Evolutionary conservation across 192 early-diverging fungal species (phyloP).

Genomic region (Backusella australiensis): DNA sequence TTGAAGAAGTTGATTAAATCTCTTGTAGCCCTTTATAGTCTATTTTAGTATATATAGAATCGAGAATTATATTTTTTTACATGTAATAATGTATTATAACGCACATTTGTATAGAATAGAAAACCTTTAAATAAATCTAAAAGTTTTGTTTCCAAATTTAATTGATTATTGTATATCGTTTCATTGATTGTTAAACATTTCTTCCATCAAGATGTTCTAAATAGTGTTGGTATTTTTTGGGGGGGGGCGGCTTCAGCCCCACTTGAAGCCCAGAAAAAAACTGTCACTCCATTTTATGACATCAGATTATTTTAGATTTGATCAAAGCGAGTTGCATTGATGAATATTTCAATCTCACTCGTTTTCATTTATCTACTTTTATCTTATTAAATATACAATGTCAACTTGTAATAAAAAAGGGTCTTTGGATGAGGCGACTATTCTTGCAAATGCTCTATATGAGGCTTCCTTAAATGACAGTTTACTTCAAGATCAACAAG

Average conservation of each 20-base stretch:
- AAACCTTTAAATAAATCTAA: background rate
- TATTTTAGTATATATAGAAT: constrained; percentile 9
- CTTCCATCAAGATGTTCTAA: too few relatives aligned
- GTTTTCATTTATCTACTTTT: background rate
- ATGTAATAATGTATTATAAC: constrained; percentile 3
- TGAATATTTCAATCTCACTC: background rate
- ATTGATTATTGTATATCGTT: background rate
- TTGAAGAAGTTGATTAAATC: constrained; percentile 30
- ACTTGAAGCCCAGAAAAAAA: background rate
- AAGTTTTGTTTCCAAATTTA: constrained; percentile 1
- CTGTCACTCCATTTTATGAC: background rate
- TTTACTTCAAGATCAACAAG: background rate
- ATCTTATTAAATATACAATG: background rate
- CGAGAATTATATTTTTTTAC: background rate
- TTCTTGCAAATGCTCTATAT: background rate
- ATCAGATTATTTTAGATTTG: background rate
- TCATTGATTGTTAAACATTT: too few relatives aligned
- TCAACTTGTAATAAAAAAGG: background rate
- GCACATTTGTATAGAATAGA: constrained; percentile 5
- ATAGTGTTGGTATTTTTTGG: too few relatives aligned
- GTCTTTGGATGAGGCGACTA: background rate
- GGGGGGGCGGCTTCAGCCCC: too few relatives aligned
- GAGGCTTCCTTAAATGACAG: background rate
- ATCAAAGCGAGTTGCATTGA: background rate
- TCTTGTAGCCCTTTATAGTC: constrained; percentile 38